These are phyloP conservation scores for Rhizopogon roseolus DNA, from an alignment of 768 basidiomycete genomes.

Conservation along the genomic window DNA sequence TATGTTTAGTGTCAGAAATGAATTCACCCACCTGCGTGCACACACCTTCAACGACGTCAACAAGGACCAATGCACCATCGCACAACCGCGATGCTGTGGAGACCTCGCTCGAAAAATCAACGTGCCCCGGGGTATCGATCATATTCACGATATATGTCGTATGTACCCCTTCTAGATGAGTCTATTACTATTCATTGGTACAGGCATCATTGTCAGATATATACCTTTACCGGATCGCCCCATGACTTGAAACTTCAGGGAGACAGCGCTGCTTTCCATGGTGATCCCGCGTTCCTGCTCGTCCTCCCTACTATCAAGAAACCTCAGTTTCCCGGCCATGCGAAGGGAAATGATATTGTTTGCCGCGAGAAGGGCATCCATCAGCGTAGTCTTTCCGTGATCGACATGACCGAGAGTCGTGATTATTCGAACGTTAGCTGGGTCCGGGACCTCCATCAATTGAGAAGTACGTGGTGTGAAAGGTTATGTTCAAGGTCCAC, in stretches of 20 bases:
- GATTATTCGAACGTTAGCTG: slow-evolving; percentile 63
- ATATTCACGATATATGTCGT: slow-evolving; percentile 87
- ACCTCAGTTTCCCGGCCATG: slow-evolving; percentile 95
- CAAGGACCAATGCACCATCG: slow-evolving; percentile 92
- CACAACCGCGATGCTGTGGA: slow-evolving; percentile 91
- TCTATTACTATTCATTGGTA: slow-evolving; percentile 25
- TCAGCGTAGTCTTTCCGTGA: slow-evolving; percentile 94
- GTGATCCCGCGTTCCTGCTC: slow-evolving; percentile 98
- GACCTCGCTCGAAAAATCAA: slow-evolving; percentile 97
- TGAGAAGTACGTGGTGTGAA: neutral
- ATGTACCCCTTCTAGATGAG: slow-evolving; percentile 44
- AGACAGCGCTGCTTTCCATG: slow-evolving; percentile 97
- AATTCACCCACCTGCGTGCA: slow-evolving; percentile 84
- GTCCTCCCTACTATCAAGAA: slow-evolving; percentile 92
- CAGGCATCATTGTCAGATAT: slow-evolving; percentile 17
- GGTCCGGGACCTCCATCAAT: slow-evolving; percentile 18
- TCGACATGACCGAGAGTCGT: slow-evolving; percentile 90
- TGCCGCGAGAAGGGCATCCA: slow-evolving; percentile 92
- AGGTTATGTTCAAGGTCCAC: no score
- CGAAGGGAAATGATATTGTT: slow-evolving; percentile 95
- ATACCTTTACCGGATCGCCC: slow-evolving; percentile 56
- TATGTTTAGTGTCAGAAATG: neutral
- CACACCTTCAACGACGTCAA: slow-evolving; percentile 97
- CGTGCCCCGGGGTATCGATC: slow-evolving; percentile 98
- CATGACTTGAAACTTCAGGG: slow-evolving; percentile 80